Base-by-base conservation (phyloP, 2,329 filamentous ascomycete species). In the Lecanicillium sp. region DNA sequence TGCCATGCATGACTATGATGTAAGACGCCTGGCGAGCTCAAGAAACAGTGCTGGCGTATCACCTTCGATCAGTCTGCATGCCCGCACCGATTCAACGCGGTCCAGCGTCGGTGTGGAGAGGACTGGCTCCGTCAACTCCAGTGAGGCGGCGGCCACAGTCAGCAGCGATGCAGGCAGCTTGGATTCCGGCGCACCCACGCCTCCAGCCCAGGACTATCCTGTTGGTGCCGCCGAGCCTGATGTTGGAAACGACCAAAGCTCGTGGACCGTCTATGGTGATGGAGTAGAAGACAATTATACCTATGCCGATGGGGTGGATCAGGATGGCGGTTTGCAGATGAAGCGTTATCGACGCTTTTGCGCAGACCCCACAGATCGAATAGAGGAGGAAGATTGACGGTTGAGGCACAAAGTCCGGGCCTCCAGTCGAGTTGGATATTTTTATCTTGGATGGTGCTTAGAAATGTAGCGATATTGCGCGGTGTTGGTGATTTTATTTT, bases 121-220 rank as follows among this genome's bases (percentile, higher is more conserved):
- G 16, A 52, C 55, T 6, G 48, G 54, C 30, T 60, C 56, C 6
- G 49, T 53, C 5, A 50, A 57, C 14, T 65, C 63, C 4, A 58
- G 56, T 41, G 61, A 65, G 29, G 53, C 48, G 5, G 58, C 56
- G 5, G 46, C 55, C 16, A 65, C 60, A 37, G 59, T 59, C 5
- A 54, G 51, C 6, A 58, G 57, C 3, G 60, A 61, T 35, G 55
- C 52, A n/a, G 56, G 53, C 27, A 61, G 58, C 39, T 55, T 52
- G 27, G 57, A 54, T 12, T 58, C 59, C 33, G 55, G 55, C 4
- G 40, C 57, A 12, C 58, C 58, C 1, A 64, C 62, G 3, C 63
- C 62, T 4, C 56, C 56, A 12, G 62, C 66, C 33, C 47, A 53
- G 30, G 56, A 59, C 20, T 36, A 33, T 18, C 33, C 18, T n/a